These are phyloP conservation scores for Podila epigama DNA, from an alignment of 192 early-diverging fungal genomes.

Conservation along the genomic window DNA sequence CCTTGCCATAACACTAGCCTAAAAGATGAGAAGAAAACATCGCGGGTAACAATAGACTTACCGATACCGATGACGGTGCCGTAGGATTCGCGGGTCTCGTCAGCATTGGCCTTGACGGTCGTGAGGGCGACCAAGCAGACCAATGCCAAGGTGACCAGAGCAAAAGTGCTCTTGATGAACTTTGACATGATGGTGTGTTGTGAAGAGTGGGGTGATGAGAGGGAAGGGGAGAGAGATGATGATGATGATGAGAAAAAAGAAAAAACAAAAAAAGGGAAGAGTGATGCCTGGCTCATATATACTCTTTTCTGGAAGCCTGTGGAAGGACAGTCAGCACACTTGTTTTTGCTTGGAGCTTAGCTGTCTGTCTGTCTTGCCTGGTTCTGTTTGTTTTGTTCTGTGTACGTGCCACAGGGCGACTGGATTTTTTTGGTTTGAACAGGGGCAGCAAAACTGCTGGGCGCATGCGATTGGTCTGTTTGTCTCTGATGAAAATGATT, in stretches of 20 bases:
- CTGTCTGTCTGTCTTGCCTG: too few relatives aligned
- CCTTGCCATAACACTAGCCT: too few relatives aligned
- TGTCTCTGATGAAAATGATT: background rate
- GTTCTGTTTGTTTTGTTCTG: too few relatives aligned
- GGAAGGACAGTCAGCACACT: background rate
- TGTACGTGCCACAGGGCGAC: slow-evolving; percentile 1
- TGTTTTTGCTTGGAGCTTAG: too few relatives aligned
- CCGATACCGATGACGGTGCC: slow-evolving; percentile 52
- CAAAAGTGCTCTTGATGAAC: slow-evolving; percentile 46
- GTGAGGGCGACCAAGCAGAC: slow-evolving; percentile 45
- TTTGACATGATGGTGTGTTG: slow-evolving; percentile 36
- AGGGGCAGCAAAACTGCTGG: background rate
- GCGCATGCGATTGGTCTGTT: background rate
- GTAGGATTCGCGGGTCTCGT: slow-evolving; percentile 38
- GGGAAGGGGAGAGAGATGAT: background rate
- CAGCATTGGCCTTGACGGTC: slow-evolving; percentile 47
- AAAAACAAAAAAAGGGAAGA: slow-evolving; percentile 10
- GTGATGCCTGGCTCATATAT: slow-evolving; percentile 3
- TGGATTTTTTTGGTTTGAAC: background rate
- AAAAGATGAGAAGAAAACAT: too few relatives aligned
- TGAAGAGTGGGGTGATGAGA: background rate
- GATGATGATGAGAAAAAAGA: background rate
- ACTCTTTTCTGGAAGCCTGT: background rate
- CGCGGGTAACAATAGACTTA: slow-evolving; percentile 18
- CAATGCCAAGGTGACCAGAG: slow-evolving; percentile 45